Evolutionary conservation across 176 grass and related monocot species (phyloP), one percentile per base, ranked within the genome.

Genomic region (Aegilops longissima): DNA sequence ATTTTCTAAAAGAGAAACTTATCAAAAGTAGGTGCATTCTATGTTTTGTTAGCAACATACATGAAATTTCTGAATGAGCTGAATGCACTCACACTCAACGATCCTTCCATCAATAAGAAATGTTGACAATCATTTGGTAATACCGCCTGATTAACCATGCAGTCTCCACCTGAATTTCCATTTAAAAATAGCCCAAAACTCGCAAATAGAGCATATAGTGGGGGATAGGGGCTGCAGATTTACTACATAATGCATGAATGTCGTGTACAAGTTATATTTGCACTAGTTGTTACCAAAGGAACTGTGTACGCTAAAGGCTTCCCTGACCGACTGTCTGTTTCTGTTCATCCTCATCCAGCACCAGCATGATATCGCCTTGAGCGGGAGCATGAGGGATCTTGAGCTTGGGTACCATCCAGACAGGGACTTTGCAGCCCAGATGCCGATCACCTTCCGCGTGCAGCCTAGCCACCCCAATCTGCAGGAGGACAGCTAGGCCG

Each of bases 381-480:
- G 90, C 21, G 90, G 88, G 42, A 93, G 87, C 87, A 89, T 99
- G 81, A 90, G 90, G 83, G 92, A 94, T 21, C 89, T 94, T 40
- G 96, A 98, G 76, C 90, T 98, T 78, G 86, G 92, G 7, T 98
- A 93, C 59, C 86, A 90, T 52, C 78, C 84, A 79, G 93, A 96
- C 66, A 88, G 93, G 84, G 90, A 98, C 47, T 91, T 98, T 70
- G 88, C 82, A 2, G 84, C 92, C 13, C 97, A 99, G 82, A 99
- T 99, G 83, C 92, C 92, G 23, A 91, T 97, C 87, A 95, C 85
- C 25, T 99, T 99, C 77, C 94, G 92, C 0, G 90, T 99, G 36
- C 97, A 99, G 81, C 92, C 92, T 44, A 94, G 87, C 51, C 97
- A 99, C 65, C 97, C 92, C 71, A 97, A 99, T 49, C 86, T 99